Conservation (phyloP, 306 rosid species). For the Castanopsis chinensis region DNA sequence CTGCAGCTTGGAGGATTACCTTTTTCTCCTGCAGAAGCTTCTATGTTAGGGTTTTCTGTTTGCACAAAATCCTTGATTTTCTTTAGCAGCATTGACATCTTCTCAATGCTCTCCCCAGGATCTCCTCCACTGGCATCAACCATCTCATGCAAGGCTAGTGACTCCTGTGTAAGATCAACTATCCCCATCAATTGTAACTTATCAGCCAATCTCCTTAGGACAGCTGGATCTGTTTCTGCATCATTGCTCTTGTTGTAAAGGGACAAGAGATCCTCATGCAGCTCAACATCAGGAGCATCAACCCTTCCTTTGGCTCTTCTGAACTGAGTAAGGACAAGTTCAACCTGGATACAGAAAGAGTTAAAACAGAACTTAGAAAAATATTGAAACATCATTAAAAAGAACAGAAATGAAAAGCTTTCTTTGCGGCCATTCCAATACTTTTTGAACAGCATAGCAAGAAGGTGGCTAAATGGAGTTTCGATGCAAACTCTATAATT, state of each 20-base stretch:
- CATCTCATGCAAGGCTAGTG: slow-evolving; percentile 92
- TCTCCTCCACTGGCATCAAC: slow-evolving; percentile 74
- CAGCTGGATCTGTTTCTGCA: slow-evolving; percentile 49
- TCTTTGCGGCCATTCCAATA: not conserved
- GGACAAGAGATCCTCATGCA: slow-evolving; percentile 62
- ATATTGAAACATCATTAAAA: not conserved
- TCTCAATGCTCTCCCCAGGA: slow-evolving; percentile 85
- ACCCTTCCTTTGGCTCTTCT: slow-evolving; percentile 87
- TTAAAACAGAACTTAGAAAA: slow-evolving; percentile 14
- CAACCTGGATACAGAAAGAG: slow-evolving; percentile 58
- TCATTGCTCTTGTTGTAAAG: slow-evolving; percentile 56
- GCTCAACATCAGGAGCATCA: slow-evolving; percentile 67
- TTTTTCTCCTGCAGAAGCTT: slow-evolving; percentile 43
- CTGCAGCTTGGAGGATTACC: slow-evolving; percentile 44
- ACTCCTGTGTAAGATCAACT: slow-evolving; percentile 80
- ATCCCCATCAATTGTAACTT: slow-evolving; percentile 78
- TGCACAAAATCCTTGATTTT: slow-evolving; percentile 78
- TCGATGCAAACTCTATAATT: not conserved
- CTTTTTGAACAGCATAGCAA: not conserved
- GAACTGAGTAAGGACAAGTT: slow-evolving; percentile 91
- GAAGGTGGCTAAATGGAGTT: not conserved
- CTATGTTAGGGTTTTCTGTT: slow-evolving; percentile 66
- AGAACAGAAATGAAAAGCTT: not conserved
- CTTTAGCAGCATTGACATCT: slow-evolving; percentile 78
- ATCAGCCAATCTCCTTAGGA: slow-evolving; percentile 64